A percentile compares a stretch with the other conserved stretches of the same genome.
phyloP scores from a whole-genome alignment of 306 rosid species.

The Oxytropis ochrocephala region DNA sequence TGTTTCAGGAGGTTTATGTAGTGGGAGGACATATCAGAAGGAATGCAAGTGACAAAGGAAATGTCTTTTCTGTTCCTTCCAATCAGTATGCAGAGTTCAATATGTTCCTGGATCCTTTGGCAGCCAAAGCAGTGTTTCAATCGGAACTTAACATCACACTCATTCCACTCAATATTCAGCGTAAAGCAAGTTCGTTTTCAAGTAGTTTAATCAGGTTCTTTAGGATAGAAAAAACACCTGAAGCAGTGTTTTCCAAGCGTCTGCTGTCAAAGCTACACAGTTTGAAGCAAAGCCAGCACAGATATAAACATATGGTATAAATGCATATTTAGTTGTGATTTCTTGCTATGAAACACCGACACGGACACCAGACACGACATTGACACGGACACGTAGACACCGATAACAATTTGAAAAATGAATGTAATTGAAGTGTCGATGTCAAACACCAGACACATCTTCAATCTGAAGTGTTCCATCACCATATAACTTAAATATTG shows the following conservation, averaged over 20 bases:
- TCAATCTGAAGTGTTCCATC: too few species aligned
- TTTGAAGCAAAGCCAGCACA: constrained; percentile 40
- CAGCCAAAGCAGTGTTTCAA: constrained; percentile 60
- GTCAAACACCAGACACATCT: too few species aligned
- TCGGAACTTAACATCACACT: constrained; percentile 60
- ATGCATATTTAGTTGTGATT: neutral
- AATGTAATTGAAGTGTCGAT: too few species aligned
- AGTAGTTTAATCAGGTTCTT: constrained; percentile 19
- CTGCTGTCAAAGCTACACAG: constrained; percentile 41
- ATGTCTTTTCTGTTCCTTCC: constrained; percentile 65
- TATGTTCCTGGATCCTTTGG: constrained; percentile 80
- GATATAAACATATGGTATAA: constrained; percentile 78
- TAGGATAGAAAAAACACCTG: constrained; percentile 42
- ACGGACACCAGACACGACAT: too few species aligned
- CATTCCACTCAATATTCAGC: constrained; percentile 65
- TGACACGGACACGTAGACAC: too few species aligned
- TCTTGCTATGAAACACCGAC: too few species aligned
- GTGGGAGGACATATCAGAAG: constrained; percentile 73
- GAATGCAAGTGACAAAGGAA: constrained; percentile 48
- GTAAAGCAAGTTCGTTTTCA: constrained; percentile 43
- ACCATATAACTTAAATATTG: too few species aligned
- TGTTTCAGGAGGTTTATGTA: constrained; percentile 63
- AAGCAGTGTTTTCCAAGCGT: constrained; percentile 42
- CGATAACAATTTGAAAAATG: too few species aligned
- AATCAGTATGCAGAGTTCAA: constrained; percentile 78